These are phyloP conservation scores for Penicillium sp. DNA, from an alignment of 2,329 filamentous ascomycete genomes.

Conservation along the genomic window DNA sequence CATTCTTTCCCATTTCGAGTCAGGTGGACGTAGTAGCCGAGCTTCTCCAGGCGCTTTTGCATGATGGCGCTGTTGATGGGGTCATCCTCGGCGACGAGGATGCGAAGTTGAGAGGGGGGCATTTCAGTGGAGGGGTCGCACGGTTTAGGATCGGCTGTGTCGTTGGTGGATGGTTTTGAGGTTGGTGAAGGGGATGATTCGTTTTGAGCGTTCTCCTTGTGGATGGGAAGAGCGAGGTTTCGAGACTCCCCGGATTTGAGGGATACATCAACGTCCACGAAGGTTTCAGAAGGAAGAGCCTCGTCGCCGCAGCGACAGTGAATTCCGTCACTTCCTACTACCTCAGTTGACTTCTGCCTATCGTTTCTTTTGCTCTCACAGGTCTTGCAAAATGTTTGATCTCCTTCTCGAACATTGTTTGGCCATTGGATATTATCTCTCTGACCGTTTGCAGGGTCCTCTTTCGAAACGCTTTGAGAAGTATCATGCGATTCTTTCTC, in stretches of 20 bases:
- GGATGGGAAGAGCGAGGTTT: slow-evolving; percentile 9
- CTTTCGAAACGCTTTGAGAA: background rate
- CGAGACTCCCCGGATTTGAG: slow-evolving; percentile 13
- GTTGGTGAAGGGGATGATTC: background rate
- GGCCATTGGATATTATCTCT: background rate
- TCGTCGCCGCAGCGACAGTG: slow-evolving; percentile 16
- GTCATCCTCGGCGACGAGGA: slow-evolving; percentile 84
- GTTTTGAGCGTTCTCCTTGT: background rate
- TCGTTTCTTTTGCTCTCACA: background rate
- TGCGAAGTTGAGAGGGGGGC: slow-evolving; percentile 28
- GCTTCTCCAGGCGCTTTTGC: slow-evolving; percentile 73
- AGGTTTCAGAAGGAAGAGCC: background rate
- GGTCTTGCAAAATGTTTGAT: background rate
- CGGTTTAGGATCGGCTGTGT: background rate
- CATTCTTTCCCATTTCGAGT: slow-evolving; percentile 86
- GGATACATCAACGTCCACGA: slow-evolving; percentile 12
- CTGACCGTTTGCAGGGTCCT: background rate
- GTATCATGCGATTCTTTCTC: slow-evolving; percentile 21
- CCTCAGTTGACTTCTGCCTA: background rate
- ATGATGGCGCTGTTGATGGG: slow-evolving; percentile 82
- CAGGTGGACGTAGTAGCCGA: slow-evolving; percentile 68
- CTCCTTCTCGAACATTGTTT: background rate
- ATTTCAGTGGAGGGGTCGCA: background rate
- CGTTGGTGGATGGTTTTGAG: background rate
- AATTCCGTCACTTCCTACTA: background rate